These are phyloP conservation scores for Gastrodia elata DNA, from an alignment of 106 monocot genomes.

Conservation along the genomic window DNA sequence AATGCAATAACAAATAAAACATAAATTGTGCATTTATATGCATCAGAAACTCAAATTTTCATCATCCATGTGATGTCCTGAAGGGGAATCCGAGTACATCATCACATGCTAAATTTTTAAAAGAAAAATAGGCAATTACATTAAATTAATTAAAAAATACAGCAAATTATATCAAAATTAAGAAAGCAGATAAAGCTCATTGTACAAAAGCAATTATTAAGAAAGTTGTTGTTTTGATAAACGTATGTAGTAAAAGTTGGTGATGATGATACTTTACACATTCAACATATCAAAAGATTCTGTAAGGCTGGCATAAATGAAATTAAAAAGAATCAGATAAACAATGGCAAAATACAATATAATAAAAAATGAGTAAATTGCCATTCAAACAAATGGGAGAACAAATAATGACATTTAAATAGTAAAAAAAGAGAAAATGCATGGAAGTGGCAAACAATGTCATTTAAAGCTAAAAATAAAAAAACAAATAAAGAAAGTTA, in stretches of 20 bases:
- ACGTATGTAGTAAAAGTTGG: too few species aligned
- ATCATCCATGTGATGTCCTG: constrained; percentile 84
- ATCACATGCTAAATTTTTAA: constrained; percentile 48
- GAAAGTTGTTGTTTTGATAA: too few species aligned
- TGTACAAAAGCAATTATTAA: too few species aligned
- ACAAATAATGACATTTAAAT: too few species aligned
- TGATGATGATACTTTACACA: too few species aligned
- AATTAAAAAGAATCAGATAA: not conserved
- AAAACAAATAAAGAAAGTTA: not conserved
- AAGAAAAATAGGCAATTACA: not conserved
- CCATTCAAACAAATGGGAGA: too few species aligned
- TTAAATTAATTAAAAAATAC: not conserved
- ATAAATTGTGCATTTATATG: not conserved
- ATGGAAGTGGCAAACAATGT: not conserved
- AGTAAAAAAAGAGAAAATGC: too few species aligned
- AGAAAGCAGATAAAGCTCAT: not conserved
- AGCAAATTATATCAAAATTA: not conserved
- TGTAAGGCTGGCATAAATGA: not conserved
- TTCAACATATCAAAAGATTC: too few species aligned
- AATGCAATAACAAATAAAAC: not conserved
- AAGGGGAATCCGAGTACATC: constrained; percentile 98
- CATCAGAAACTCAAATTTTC: constrained; percentile 4
- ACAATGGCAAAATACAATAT: not conserved
- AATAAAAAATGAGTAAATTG: not conserved
- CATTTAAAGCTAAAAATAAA: not conserved